Evolutionary conservation across 208 protist species (phyloP).

Genomic region (Leishmania arabica): DNA sequence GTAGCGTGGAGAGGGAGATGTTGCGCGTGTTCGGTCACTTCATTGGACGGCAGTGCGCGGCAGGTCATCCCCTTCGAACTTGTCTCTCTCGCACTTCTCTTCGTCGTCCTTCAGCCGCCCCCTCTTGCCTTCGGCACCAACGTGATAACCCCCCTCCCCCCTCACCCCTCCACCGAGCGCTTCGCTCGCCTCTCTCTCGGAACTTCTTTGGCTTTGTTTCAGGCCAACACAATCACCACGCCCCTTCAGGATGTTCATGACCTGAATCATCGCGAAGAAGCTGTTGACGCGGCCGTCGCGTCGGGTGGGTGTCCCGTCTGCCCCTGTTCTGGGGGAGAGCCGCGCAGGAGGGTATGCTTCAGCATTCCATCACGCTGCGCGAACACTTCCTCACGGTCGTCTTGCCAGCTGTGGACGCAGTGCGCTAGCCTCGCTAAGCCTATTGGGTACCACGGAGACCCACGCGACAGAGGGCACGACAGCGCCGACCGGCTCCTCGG

Average conservation of each 20-base stretch:
- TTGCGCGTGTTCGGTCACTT: not conserved
- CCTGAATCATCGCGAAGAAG: not conserved
- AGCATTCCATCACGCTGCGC: not conserved
- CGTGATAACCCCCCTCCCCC: not conserved
- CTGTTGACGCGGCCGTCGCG: not conserved
- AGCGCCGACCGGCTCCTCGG: not conserved
- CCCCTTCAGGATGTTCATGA: not conserved
- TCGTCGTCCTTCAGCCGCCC: not conserved
- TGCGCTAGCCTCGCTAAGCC: not conserved
- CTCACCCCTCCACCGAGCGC: not conserved
- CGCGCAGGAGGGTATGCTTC: constrained; percentile 14
- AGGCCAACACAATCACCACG: not conserved
- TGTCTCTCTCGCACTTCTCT: not conserved
- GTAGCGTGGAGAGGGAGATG: not conserved
- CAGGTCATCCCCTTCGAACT: not conserved
- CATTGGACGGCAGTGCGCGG: not conserved
- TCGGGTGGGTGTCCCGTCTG: constrained; percentile 12
- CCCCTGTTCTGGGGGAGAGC: constrained; percentile 12
- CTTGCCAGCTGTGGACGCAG: constrained; percentile 15
- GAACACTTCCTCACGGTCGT: constrained; percentile 19
- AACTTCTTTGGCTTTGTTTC: not conserved
- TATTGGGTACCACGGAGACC: constrained; percentile 1
- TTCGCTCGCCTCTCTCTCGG: not conserved
- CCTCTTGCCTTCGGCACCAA: not conserved
- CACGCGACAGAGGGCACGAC: not conserved